Conservation (phyloP, 805 yeast genomes). For the Metschnikowia lochheadii region DNA sequence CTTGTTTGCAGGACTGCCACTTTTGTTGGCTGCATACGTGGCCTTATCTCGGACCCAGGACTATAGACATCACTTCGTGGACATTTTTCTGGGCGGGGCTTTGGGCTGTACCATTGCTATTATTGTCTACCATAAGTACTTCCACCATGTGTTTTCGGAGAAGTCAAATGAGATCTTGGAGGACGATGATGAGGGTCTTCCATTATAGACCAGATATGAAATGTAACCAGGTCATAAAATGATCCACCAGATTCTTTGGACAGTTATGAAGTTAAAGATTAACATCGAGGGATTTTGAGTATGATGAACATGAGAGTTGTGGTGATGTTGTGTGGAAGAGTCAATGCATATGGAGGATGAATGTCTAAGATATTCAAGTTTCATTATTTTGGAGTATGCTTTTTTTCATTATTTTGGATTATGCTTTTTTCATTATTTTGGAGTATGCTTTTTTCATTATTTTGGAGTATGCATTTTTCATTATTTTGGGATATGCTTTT, state of each 20-base stretch:
- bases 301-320: background rate
- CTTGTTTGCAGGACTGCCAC: constrained; percentile 16
- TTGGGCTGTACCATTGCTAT: constrained; percentile 29
- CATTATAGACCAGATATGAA: background rate
- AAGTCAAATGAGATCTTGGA: constrained; percentile 12
- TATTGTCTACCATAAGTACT: constrained; percentile 27
- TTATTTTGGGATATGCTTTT: too few relatives aligned
- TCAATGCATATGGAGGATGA: too few relatives aligned
- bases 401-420: too few relatives aligned
- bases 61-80: constrained; percentile 32
- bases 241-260: background rate
- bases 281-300: background rate
- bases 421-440: too few relatives aligned
- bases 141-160: constrained; percentile 16
- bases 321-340: too few relatives aligned
- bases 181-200: constrained; percentile 9
- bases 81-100: constrained; percentile 29
- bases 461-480: too few relatives aligned
- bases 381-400: too few relatives aligned
- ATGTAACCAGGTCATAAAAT: too few relatives aligned
- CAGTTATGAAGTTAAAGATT: background rate
- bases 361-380: too few relatives aligned
- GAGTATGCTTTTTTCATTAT: too few relatives aligned
- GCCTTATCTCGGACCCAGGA: constrained; percentile 27
- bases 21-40: constrained; percentile 22